A percentile compares a stretch with the other conserved stretches of the same genome.
Evolutionary conservation across 2,329 filamentous ascomycete genomes (phyloP).

Genomic region (Pyrenophora teres): DNA sequence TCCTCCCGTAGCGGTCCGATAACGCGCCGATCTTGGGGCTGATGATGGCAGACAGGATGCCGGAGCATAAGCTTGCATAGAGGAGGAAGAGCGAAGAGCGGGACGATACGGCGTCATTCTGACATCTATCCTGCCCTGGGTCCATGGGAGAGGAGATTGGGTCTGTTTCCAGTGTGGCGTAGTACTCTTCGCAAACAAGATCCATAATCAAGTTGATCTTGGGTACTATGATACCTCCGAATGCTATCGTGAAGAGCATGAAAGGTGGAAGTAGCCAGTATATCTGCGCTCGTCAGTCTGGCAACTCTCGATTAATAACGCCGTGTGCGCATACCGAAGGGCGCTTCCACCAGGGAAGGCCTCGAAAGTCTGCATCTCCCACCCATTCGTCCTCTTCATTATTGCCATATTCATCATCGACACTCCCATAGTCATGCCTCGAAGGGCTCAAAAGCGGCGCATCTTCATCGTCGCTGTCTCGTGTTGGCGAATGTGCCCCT

Average conservation of each 20-base stretch:
- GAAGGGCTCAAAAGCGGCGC: constrained; percentile 32
- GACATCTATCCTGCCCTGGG: constrained; percentile 67
- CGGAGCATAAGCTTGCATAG: constrained; percentile 73
- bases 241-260: constrained; percentile 79
- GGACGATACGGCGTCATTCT: constrained; percentile 76
- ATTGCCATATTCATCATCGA: constrained; percentile 11
- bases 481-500: constrained; percentile 17
- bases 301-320: background rate
- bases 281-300: constrained; percentile 55
- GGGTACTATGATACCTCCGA: constrained; percentile 83
- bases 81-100: constrained; percentile 79
- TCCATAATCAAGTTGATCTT: constrained; percentile 85
- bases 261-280: constrained; percentile 84
- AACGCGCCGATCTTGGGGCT: constrained; percentile 82
- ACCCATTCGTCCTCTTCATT: constrained; percentile 35
- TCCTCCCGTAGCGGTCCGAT: constrained; percentile 86
- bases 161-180: constrained; percentile 60
- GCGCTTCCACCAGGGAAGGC: constrained; percentile 55
- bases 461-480: constrained; percentile 30
- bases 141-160: constrained; percentile 46
- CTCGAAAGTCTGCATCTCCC: constrained; percentile 46
- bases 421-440: constrained; percentile 18
- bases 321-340: constrained; percentile 52
- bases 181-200: constrained; percentile 82
- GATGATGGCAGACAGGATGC: constrained; percentile 77